Conservation (phyloP, 108 stramenopile genomes). For the Pseudonitzschia multiseries region DNA sequence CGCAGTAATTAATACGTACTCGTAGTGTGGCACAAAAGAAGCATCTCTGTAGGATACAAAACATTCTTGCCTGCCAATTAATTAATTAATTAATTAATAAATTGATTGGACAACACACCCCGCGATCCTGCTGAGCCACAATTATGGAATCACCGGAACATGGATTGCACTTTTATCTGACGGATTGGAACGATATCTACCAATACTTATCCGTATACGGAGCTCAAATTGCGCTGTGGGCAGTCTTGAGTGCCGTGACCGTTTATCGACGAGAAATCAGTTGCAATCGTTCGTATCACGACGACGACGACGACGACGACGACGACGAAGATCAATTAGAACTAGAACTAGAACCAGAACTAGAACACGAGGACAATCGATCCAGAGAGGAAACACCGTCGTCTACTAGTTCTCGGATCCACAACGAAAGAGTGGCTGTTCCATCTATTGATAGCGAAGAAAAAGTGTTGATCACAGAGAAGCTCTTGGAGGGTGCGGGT, state of each 20-base stretch:
- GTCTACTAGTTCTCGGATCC: background rate
- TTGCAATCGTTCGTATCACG: constrained; percentile 77
- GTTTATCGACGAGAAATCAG: constrained; percentile 79
- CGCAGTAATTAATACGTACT: no score
- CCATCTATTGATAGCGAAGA: constrained; percentile 5
- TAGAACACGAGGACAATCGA: constrained; percentile 15
- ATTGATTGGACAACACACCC: no score
- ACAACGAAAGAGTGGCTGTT: background rate
- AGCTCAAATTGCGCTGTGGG: constrained; percentile 20
- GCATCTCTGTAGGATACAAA: no score
- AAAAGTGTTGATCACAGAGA: constrained; percentile 53
- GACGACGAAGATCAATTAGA: no score
- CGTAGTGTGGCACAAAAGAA: no score
- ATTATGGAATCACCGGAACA: background rate
- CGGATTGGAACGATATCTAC: constrained; percentile 27
- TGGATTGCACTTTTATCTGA: constrained; percentile 4
- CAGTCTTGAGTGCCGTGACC: constrained; percentile 56
- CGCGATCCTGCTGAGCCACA: no score
- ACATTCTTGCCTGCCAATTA: no score
- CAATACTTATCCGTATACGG: constrained; percentile 29
- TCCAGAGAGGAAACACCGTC: background rate
- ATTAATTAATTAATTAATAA: no score
- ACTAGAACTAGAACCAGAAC: no score
- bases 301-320: constrained; percentile 43
- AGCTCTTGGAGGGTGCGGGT: constrained; percentile 65